Base-by-base conservation (phyloP, 2,329 filamentous ascomycete species). In the Botrytis medusae region DNA sequence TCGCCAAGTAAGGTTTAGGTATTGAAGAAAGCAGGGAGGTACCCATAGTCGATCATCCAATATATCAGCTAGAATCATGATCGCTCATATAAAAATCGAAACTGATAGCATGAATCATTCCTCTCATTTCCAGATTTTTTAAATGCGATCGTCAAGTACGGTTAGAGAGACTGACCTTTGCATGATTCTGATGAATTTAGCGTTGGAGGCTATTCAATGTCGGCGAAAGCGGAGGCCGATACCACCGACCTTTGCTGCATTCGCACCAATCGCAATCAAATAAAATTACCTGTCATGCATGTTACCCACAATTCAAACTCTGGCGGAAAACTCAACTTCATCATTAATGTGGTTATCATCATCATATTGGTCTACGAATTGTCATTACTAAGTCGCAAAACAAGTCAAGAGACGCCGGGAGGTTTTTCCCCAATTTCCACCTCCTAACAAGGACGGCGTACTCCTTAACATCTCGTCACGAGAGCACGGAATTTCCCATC, bases 141-240 rank as follows among this genome's bases (percentile, higher is more conserved):
- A 9, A 42, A 42, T 69, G 65, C 65, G 18, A 42, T 69, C 25
- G 29, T 42, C 37, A 22, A 40, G 48, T 68, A 9, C 16, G 64
- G 64, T 68, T 42, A 57, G 48, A 57, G 46, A 37, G 48, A 32
- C 2, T 32, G n/a, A 6, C 8, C 22, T 32, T 57, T 57, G 25
- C 65, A 59, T 54, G 46, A 68, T 37, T 42, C n/a, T 54, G 46
- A 25, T 40, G n/a, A 37, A 46, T 34, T 29, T 65, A 37, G 62
- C 62, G 63, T 18, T 18, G 34, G 63, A 37, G 37, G 9, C 32
- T n/a, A n/a, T 25, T 40, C 32, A 40, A 54, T 40, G 34, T 54
- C 64, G 64, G 64, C 40, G 64, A 54, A 68, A 40, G 64, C 64
- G 64, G 34, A 68, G 34, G 64, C 64, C 64, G 64, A 68, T 40